These are phyloP conservation scores for Puccinia horiana DNA, from an alignment of 1,284 basidiomycete species.

Conservation along the genomic window DNA sequence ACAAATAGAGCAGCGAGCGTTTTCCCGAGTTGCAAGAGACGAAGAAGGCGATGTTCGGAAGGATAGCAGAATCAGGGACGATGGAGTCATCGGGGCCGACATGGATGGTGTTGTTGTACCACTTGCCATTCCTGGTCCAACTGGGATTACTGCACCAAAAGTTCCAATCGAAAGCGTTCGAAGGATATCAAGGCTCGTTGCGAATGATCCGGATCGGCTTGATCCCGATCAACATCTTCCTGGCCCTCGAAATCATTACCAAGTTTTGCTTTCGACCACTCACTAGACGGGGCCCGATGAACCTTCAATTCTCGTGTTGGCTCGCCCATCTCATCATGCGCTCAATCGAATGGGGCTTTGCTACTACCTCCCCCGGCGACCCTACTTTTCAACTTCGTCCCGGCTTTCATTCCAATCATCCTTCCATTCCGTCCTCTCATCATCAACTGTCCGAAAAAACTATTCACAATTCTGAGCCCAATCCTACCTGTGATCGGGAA, in stretches of 20 bases:
- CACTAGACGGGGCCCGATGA: constrained; percentile 18
- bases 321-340: constrained; percentile 30
- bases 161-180: not conserved
- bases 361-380: not conserved
- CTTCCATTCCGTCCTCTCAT: not conserved
- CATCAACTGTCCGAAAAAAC: not conserved
- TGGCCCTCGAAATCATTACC: constrained; percentile 26
- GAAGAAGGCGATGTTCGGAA: not conserved
- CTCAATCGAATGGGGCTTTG: constrained; percentile 38
- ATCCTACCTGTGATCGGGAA: not conserved
- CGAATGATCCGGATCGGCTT: not conserved
- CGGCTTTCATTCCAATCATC: not conserved
- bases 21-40: not conserved
- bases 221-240: constrained; percentile 21
- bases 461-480: not conserved
- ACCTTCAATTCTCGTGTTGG: constrained; percentile 33
- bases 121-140: constrained; percentile 10
- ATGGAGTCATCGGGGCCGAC: not conserved
- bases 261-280: constrained; percentile 18
- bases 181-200: not conserved
- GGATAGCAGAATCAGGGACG: not conserved
- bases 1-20: too few relatives aligned
- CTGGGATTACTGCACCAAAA: constrained; percentile 15
- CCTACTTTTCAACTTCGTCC: constrained; percentile 16
- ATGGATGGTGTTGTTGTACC: constrained; percentile 3